Percentiles rank a stretch among this genome's conserved stretches.
phyloP scores from a whole-genome alignment of 768 basidiomycete species.

The Boletus sp. region DNA sequence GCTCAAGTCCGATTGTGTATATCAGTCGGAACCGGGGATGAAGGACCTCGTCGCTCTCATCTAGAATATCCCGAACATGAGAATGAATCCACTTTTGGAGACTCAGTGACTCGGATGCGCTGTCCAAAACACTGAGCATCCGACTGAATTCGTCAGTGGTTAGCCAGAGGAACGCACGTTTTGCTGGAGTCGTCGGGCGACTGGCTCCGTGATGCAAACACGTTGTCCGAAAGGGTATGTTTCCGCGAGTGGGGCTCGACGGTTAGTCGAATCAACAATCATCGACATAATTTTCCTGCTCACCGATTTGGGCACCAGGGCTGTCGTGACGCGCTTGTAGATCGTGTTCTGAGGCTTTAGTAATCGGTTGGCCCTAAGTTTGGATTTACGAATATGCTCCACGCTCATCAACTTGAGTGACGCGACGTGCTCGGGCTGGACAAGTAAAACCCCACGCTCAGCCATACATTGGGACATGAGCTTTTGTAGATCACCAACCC shows the following conservation, averaged over 20 bases:
- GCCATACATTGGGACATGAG: slow-evolving; percentile 37
- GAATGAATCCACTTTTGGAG: no score
- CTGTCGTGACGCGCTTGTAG: neutral
- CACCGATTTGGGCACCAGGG: neutral
- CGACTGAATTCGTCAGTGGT: neutral
- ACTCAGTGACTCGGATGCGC: no score
- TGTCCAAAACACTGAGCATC: no score
- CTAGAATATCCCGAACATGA: no score
- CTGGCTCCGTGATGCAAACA: neutral
- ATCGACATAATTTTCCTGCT: neutral
- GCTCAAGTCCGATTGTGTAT: no score
- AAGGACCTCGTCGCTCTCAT: no score
- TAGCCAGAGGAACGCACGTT: no score
- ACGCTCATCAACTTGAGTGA: slow-evolving; percentile 44
- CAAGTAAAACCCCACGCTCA: slow-evolving; percentile 38
- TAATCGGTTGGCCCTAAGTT: neutral
- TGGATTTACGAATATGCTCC: neutral
- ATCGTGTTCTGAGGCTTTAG: neutral
- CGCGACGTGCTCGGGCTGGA: slow-evolving; percentile 49
- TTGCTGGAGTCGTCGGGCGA: neutral
- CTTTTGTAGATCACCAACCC: slow-evolving; percentile 20
- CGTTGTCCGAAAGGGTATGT: neutral
- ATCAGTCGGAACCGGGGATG: no score
- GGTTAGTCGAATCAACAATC: neutral
- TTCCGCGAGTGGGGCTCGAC: neutral